phyloP scores from a whole-genome alignment of 257 asterid genomes.

The Ballota nigra region DNA sequence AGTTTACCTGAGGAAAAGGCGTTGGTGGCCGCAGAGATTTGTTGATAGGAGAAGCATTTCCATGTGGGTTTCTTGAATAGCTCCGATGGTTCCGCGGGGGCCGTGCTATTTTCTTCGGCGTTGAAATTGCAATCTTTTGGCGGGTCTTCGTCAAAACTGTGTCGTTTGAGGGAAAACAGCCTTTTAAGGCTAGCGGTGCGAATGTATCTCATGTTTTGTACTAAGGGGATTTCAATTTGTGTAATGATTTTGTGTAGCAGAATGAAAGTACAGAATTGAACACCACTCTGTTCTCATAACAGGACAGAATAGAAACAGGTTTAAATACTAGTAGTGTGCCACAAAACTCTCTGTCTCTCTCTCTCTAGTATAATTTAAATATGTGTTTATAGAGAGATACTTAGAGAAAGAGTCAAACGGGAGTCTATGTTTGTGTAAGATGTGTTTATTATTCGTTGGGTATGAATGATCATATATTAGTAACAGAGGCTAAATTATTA shows the following conservation, averaged over 20 bases:
- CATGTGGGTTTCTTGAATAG: conserved; percentile 60
- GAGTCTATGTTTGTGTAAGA: conserved; percentile 24
- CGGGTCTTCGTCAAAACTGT: conserved; percentile 38
- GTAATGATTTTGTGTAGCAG: conserved; percentile 21
- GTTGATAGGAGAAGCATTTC: conserved; percentile 81
- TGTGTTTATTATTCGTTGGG: not conserved
- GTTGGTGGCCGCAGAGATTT: conserved; percentile 73
- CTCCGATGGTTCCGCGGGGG: conserved; percentile 27
- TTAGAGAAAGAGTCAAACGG: conserved; percentile 32
- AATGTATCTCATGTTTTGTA: conserved; percentile 57
- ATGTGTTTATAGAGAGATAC: not conserved
- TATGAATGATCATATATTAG: conserved; percentile 9
- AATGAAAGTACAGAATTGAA: conserved; percentile 32
- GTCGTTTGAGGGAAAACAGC: conserved; percentile 67
- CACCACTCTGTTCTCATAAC: conserved; percentile 22
- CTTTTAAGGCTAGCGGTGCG: conserved; percentile 70
- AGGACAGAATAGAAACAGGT: conserved; percentile 27
- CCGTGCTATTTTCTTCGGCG: conserved; percentile 8
- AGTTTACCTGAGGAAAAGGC: conserved; percentile 64
- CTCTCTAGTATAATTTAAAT: too few species aligned
- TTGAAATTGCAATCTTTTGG: conserved; percentile 29
- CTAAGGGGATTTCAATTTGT: not conserved
- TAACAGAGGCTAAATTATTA: conserved; percentile 26
- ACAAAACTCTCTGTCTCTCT: not conserved
- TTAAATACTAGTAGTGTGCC: not conserved